These are phyloP conservation scores for Artomyces pyxidatus DNA, from an alignment of 768 basidiomycete genomes.

Conservation along the genomic window DNA sequence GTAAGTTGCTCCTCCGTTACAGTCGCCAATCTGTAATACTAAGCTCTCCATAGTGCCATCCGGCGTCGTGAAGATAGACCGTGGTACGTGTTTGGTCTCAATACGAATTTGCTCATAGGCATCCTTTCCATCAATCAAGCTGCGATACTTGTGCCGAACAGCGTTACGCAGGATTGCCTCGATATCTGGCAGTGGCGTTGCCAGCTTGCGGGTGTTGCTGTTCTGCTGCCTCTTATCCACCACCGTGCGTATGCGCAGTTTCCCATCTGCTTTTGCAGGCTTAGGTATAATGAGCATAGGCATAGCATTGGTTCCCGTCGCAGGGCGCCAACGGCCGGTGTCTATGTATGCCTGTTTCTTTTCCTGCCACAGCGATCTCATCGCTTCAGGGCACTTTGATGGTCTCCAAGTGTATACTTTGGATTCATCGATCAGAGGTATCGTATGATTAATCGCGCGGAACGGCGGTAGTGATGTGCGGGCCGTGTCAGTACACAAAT, in stretches of 20 bases:
- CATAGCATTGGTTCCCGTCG: slow-evolving; percentile 19
- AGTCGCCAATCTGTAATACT: slow-evolving; percentile 29
- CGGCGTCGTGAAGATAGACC: slow-evolving; percentile 18
- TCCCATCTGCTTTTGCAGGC: slow-evolving; percentile 16
- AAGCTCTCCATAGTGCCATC: slow-evolving; percentile 35
- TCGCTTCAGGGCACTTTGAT: slow-evolving; percentile 28
- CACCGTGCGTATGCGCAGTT: slow-evolving; percentile 16
- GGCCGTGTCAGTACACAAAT: slow-evolving; percentile 14
- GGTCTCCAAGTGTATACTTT: slow-evolving; percentile 28
- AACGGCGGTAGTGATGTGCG: slow-evolving; percentile 20
- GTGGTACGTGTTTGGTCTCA: slow-evolving; percentile 17
- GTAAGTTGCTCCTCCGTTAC: slow-evolving; percentile 31
- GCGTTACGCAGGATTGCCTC: slow-evolving; percentile 22
- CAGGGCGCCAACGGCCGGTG: slow-evolving; percentile 25
- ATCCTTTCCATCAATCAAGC: slow-evolving; percentile 23
- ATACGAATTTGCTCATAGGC: slow-evolving; percentile 27
- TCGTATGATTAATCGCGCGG: slow-evolving; percentile 28
- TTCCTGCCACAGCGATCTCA: slow-evolving; percentile 18
- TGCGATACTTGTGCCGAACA: slow-evolving; percentile 11
- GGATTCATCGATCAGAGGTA: slow-evolving; percentile 25
- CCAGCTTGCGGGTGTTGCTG: slow-evolving; percentile 22
- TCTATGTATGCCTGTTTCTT: slow-evolving; percentile 24
- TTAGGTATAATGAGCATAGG: slow-evolving; percentile 29
- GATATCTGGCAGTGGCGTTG: slow-evolving; percentile 22
- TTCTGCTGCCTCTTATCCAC: slow-evolving; percentile 25